phyloP scores from a whole-genome alignment of 352 stramenopile species.

The Globisporangium canariense region DNA sequence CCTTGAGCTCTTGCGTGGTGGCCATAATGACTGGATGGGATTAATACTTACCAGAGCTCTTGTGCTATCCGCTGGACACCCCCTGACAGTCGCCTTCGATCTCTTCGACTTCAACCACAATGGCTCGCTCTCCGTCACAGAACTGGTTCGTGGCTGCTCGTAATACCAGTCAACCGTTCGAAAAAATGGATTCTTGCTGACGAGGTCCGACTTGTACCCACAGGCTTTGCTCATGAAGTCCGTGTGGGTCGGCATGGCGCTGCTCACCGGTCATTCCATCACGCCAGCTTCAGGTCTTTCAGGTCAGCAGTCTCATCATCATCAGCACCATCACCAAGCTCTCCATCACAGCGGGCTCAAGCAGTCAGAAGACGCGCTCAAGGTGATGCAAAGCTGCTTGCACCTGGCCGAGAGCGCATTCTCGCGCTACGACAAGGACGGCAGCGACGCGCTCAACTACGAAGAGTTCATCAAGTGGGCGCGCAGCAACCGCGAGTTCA shows the following conservation, averaged over 20 bases:
- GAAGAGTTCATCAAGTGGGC: conserved; percentile 84
- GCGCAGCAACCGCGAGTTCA: conserved; percentile 80
- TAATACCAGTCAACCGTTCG: too few species aligned
- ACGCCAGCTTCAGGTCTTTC: neutral
- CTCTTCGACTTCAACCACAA: conserved; percentile 84
- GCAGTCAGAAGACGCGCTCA: conserved; percentile 15
- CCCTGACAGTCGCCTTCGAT: conserved; percentile 55
- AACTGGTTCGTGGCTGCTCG: conserved; percentile 38
- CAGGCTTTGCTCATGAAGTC: conserved; percentile 82
- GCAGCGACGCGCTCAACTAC: conserved; percentile 45
- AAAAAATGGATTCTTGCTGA: neutral
- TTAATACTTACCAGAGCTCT: neutral
- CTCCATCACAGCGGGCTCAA: neutral
- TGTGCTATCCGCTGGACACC: neutral
- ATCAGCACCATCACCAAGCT: conserved; percentile 7
- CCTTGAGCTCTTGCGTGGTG: neutral
- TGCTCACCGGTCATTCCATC: conserved; percentile 42
- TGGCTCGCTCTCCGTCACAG: conserved; percentile 63
- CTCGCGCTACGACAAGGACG: conserved; percentile 41
- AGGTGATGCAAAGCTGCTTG: conserved; percentile 45
- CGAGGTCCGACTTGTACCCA: neutral
- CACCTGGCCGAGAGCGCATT: conserved; percentile 57
- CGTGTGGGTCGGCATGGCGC: conserved; percentile 61
- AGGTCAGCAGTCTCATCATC: neutral
- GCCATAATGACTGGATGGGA: neutral